Base-by-base conservation (phyloP, 495 filamentous ascomycete genomes). In the Pyrenopolyporus hunteri region DNA sequence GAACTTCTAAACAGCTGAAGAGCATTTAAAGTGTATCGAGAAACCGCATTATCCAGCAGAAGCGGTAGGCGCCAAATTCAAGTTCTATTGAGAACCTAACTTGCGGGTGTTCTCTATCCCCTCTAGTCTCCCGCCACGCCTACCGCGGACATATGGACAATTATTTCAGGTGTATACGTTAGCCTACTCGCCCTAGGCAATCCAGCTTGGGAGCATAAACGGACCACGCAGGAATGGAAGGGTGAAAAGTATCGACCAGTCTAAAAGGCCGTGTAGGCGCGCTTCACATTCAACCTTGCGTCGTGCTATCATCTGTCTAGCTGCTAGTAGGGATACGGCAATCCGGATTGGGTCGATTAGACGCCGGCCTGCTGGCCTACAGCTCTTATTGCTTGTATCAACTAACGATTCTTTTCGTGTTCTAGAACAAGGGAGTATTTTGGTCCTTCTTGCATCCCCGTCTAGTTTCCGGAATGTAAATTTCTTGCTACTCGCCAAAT, bases 221-320 rank as follows among this genome's bases (percentile, higher is more conserved):
- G 22, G 31, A 6, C 8, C 16, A 29, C 32, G 4, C 40, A 35
- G 39, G 22, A 26, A n/a, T 37, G 10, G n/a, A 29, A 28, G 16
- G 17, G 35, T 2, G 44, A 17, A 20, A 20, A 19, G n/a, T n/a
- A 31, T 42, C 22, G 23, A 49, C 46, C 57, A 61, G 33, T 56
- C 32, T 48, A 36, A 39, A 16, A 32, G 37, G 6, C 39, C 29
- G 14, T 48, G 16, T 56, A 57, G 16, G 57, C 50, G 51, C 57
- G 63, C 46, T 39, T 57, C 46, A 61, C 48, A 23, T 16, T 43
- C 45, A 61, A 57, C 39, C 37, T 66, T 61, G 42, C 51, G 28
- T 63, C 45, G 37, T 53, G 28, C 19, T 45, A 51, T 46, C 29
- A 25, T 46, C 50, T 52, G 43, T n/a, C 31, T 28, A 43, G 49